Conservation (phyloP, 2,329 filamentous ascomycete genomes). For the Colletotrichum sp. region DNA sequence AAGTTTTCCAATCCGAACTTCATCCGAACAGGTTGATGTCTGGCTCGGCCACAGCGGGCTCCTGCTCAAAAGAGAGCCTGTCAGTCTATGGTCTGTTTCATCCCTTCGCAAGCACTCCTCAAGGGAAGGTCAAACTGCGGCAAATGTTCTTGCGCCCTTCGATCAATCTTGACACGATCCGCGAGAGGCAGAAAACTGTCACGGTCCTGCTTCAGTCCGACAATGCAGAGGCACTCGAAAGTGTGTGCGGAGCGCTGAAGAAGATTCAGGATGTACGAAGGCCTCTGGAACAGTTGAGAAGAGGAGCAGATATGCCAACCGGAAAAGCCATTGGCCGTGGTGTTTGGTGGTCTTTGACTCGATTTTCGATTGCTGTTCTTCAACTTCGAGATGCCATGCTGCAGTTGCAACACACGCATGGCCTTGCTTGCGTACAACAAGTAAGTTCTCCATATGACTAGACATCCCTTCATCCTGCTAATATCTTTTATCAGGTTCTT, state of each 20-base stretch:
- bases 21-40: conserved; percentile 84
- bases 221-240: conserved; percentile 63
- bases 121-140: conserved; percentile 78
- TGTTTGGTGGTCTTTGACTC: conserved; percentile 74
- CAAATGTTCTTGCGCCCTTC: conserved; percentile 84
- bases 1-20: conserved; percentile 82
- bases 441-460: conserved; percentile 35
- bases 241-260: conserved; percentile 66
- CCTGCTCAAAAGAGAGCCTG: conserved; percentile 77
- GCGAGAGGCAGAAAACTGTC: conserved; percentile 74
- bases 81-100: conserved; percentile 87
- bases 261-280: conserved; percentile 79
- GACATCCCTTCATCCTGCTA: neutral
- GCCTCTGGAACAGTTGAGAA: conserved; percentile 73
- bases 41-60: conserved; percentile 53
- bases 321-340: conserved; percentile 63
- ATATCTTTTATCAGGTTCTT: conserved; percentile 51
- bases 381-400: conserved; percentile 70
- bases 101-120: conserved; percentile 74
- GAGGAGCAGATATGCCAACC: conserved; percentile 69
- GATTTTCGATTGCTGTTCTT: conserved; percentile 74
- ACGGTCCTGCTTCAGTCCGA: conserved; percentile 69
- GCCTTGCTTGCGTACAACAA: conserved; percentile 58
- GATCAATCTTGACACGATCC: conserved; percentile 70
- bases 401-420: conserved; percentile 59